Base-by-base conservation (phyloP, 192 early-diverging fungal species). In the Coemansia sp. region DNA sequence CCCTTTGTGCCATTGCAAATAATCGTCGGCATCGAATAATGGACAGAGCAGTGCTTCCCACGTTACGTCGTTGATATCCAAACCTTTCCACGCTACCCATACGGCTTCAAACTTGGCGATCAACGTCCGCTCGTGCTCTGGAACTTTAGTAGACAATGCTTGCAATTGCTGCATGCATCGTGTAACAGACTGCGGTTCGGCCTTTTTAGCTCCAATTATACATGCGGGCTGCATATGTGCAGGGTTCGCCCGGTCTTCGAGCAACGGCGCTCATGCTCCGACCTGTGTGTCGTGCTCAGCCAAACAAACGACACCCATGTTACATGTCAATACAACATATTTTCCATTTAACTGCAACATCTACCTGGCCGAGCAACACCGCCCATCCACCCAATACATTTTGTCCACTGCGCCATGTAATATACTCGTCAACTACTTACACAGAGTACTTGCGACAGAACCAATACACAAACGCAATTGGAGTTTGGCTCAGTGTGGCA, bases 1-100 rank as follows among this genome's bases (percentile, higher is more conserved):
- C 35, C 37, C 65, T 1, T 25, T 38, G 23, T 57, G 23, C 75
- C 75, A 77, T 5, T 15, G 27, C 45, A 17, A 7, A 19, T 69
- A 78, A 3, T 68, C 69, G 5, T 35, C 27, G 11, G 24, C 47
- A 4, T 60, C 66, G n/a, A 41, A 62, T 1, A 37, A 0, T 17
- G 75, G 75, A 22, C 29, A 51, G 27, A 70, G 75, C 55, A 63
- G 70, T 1, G 51, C 49, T 59, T 78, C 75, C 75, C 75, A 78
- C n/a, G 75, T 65, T 0, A 62, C 56, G 4, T 62, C 43, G 23
- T 60, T 63, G 2, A 61, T 45, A 15, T 57, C 66, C 19, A 64
- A 59, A 2, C 70, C 65, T 4, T 38, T 49, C 75, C 75, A 78
- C 5, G 37, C 59, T 4, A 73, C 66, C n/a, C 59, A 29, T 58